A percentile compares a stretch with the other conserved stretches of the same genome.
Evolutionary conservation across 78 protist genomes (phyloP).

Genomic region (Emiliania huxleyi): DNA sequence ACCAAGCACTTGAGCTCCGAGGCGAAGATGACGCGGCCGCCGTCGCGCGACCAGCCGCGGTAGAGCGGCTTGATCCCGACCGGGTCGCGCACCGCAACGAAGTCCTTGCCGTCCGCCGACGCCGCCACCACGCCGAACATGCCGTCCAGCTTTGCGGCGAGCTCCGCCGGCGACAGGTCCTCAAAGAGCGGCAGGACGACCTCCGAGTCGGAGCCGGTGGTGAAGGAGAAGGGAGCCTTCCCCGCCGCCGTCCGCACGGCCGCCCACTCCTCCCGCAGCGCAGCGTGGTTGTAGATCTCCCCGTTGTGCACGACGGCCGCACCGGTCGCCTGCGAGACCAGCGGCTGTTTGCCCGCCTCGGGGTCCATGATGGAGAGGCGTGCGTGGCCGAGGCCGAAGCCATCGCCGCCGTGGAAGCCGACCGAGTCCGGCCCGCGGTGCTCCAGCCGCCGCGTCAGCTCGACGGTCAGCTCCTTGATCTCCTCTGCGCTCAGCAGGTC

Average conservation of each 20-base stretch:
- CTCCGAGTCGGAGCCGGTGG: neutral
- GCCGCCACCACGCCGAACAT: slow-evolving; percentile 26
- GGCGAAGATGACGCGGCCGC: slow-evolving; percentile 32
- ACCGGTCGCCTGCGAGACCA: neutral
- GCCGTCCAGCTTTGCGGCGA: slow-evolving; percentile 26
- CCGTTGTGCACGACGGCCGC: slow-evolving; percentile 17
- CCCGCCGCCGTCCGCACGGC: neutral
- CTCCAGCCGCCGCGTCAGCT: neutral
- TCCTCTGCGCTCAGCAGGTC: neutral
- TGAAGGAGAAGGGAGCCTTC: neutral
- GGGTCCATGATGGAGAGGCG: slow-evolving; percentile 22
- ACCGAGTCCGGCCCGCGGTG: neutral
- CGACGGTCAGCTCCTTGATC: neutral
- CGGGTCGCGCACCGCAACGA: slow-evolving; percentile 53
- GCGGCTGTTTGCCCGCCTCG: neutral
- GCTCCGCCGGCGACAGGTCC: neutral
- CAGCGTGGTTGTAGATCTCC: slow-evolving; percentile 54
- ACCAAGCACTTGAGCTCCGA: slow-evolving; percentile 35
- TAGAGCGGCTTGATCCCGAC: slow-evolving; percentile 36
- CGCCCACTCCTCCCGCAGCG: neutral
- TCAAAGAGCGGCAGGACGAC: neutral
- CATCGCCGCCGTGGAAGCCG: neutral
- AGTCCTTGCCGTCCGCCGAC: neutral
- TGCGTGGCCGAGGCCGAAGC: neutral
- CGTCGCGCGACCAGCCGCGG: slow-evolving; percentile 11